Percentiles rank a stretch among this genome's conserved stretches.
These are phyloP conservation scores for Aspergillus spinulosporus DNA, from an alignment of 2,329 filamentous ascomycete species.

Conservation along the genomic window DNA sequence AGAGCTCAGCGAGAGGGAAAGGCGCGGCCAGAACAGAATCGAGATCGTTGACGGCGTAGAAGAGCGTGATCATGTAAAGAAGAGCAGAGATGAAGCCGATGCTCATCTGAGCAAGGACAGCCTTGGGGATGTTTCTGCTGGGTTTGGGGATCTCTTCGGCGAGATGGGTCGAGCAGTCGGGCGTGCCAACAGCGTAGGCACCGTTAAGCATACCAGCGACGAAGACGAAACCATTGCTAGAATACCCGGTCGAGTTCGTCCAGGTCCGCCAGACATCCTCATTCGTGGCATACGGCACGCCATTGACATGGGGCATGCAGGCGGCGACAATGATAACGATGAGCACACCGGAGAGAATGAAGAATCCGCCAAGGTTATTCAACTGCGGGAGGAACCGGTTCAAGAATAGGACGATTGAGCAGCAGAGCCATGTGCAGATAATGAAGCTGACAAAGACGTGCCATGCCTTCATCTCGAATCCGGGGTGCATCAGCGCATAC, in stretches of 20 bases:
- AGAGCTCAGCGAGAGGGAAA: constrained; percentile 68
- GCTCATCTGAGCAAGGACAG: constrained; percentile 48
- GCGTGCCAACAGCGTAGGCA: constrained; percentile 65
- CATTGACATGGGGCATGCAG: not conserved
- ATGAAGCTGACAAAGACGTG: constrained; percentile 41
- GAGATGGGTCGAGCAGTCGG: constrained; percentile 63
- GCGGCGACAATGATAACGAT: constrained; percentile 39
- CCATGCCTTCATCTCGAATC: constrained; percentile 30
- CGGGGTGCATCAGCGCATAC: constrained; percentile 30
- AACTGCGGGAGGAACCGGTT: constrained; percentile 52
- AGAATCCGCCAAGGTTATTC: constrained; percentile 52
- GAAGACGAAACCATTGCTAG: constrained; percentile 46
- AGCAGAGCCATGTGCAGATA: constrained; percentile 53
- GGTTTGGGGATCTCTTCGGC: constrained; percentile 54
- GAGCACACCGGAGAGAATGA: constrained; percentile 51
- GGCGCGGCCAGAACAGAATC: constrained; percentile 54
- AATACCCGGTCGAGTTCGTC: constrained; percentile 32
- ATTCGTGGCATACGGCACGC: constrained; percentile 26
- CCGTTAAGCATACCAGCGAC: constrained; percentile 64
- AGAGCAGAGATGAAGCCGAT: constrained; percentile 47
- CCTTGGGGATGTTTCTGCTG: constrained; percentile 45
- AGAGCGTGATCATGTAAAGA: constrained; percentile 50
- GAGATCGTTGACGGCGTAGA: constrained; percentile 42
- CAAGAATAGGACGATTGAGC: constrained; percentile 53
- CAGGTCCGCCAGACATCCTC: constrained; percentile 32